Base-by-base conservation (phyloP, 208 protist genomes). In the Polymyxa betae region DNA sequence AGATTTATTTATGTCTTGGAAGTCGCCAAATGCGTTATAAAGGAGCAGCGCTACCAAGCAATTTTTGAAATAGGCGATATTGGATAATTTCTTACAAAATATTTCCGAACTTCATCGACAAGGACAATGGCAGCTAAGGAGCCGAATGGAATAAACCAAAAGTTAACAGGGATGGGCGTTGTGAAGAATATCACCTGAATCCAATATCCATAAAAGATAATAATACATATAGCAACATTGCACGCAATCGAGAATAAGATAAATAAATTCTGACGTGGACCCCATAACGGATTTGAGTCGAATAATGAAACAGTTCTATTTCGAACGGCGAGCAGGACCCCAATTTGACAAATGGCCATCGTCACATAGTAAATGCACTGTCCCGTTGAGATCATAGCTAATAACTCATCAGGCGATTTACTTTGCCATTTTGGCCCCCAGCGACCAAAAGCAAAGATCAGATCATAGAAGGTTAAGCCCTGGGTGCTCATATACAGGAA, bases 51-150 rank as follows among this genome's bases (percentile, higher is more conserved):
- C n/a, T n/a, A 66, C 54, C 54, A 66, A 29, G 54, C 54, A 29
- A 66, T 29, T 66, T 66, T 66, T 16, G 54, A 16, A 29, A 66
- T 32, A 29, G 29, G 29, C 54, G 54, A 66, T 29, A 16, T 66
- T 29, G 54, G 54, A 29, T 66, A 66, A 66, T 91, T 88, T n/a
- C 89, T 46, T n/a, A 91, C 82, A 16, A 91, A 35, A n/a, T 88
- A 91, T 77, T 91, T 91, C 24, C 89, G 89, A 38, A 77, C 38
- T 77, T 91, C 89, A 38, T 91, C 89, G 68, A 35, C 52, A n/a
- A 60, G 12, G 68, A 91, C n/a, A 10, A 91, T 77, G 49, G 40
- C 46, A 20, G 90, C 12, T 1, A 77, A 12, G n/a, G 32, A 90
- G 12, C 68, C 68, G 16, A 91, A 35, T 10, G 89, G 35, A 16